Evolutionary conservation across 2,329 filamentous ascomycete species (phyloP).

Genomic region (Phaeosphaeriaceae sp.): DNA sequence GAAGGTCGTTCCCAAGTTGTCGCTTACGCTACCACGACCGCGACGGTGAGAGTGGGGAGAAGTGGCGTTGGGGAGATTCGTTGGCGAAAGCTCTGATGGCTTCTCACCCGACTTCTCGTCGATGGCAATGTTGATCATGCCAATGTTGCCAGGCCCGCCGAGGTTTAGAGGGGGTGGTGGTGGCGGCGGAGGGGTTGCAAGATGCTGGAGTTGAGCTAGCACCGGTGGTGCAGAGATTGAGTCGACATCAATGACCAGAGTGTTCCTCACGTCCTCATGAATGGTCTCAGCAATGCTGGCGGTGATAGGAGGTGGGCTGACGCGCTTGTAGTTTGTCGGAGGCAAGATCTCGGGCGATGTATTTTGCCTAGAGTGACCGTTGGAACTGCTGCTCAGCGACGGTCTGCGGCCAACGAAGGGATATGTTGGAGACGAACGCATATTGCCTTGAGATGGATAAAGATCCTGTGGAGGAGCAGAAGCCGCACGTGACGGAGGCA

Average conservation of each 20-base stretch:
- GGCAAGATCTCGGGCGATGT: conserved; percentile 49
- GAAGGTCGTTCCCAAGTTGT: conserved; percentile 61
- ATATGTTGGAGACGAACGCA: conserved; percentile 35
- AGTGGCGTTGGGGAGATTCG: conserved; percentile 37
- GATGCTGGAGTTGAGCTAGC: conserved; percentile 67
- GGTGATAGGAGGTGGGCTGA: conserved; percentile 51
- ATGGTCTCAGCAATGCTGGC: conserved; percentile 64
- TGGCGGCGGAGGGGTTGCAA: conserved; percentile 61
- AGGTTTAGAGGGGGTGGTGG: conserved; percentile 30
- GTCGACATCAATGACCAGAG: conserved; percentile 53
- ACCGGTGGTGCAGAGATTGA: conserved; percentile 54
- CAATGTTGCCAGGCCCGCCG: conserved; percentile 35
- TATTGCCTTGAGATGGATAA: conserved; percentile 22
- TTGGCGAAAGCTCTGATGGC: conserved; percentile 29
- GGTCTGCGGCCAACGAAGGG: conserved; percentile 40
- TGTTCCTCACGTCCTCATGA: conserved; percentile 44
- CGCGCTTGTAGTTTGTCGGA: conserved; percentile 46
- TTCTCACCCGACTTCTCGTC: conserved; percentile 47
- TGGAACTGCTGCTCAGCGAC: conserved; percentile 42
- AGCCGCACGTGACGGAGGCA: conserved; percentile 49
- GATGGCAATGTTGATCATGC: conserved; percentile 56
- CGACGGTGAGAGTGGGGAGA: conserved; percentile 57
- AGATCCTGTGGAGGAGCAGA: conserved; percentile 58
- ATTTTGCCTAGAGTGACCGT: conserved; percentile 52
- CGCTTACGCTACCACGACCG: conserved; percentile 63